phyloP scores from a whole-genome alignment of 176 grass and related monocot genomes.

The Lolium multiflorum region DNA sequence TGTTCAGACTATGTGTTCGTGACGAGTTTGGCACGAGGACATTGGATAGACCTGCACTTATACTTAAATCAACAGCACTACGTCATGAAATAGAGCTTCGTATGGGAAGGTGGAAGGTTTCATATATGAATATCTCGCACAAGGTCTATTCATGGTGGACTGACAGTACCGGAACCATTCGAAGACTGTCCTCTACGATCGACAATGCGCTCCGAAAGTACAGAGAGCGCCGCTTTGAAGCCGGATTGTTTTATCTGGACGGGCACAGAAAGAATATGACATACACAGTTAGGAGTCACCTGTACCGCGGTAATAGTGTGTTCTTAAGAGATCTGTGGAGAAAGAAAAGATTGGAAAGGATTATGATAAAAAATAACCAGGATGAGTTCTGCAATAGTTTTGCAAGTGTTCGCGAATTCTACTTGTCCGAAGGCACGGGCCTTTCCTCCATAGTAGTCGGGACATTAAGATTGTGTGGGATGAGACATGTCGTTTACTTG shows the following conservation, averaged over 20 bases:
- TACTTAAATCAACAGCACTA: background rate
- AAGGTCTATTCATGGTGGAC: background rate
- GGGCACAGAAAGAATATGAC: background rate
- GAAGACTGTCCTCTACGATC: background rate
- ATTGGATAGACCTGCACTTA: background rate
- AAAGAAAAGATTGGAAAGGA: background rate
- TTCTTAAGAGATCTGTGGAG: slow-evolving; percentile 1
- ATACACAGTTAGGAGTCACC: background rate
- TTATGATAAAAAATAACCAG: background rate
- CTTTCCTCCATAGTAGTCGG: background rate
- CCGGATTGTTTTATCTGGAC: background rate
- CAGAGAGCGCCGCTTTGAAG: background rate
- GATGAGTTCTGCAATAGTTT: too few relatives aligned
- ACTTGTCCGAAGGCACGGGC: background rate
- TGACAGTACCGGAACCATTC: background rate
- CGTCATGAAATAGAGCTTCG: slow-evolving; percentile 5
- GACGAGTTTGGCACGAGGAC: background rate
- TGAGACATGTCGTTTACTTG: background rate
- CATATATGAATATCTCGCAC: background rate
- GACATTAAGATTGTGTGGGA: background rate
- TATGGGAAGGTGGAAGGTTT: background rate
- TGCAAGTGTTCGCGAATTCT: background rate
- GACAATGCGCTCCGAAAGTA: background rate
- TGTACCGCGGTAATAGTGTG: background rate
- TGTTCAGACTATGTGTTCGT: background rate